Percentiles rank a stretch among this genome's conserved stretches.
phyloP scores from a whole-genome alignment of 2,329 filamentous ascomycete genomes.

The Alternaria consortialis region DNA sequence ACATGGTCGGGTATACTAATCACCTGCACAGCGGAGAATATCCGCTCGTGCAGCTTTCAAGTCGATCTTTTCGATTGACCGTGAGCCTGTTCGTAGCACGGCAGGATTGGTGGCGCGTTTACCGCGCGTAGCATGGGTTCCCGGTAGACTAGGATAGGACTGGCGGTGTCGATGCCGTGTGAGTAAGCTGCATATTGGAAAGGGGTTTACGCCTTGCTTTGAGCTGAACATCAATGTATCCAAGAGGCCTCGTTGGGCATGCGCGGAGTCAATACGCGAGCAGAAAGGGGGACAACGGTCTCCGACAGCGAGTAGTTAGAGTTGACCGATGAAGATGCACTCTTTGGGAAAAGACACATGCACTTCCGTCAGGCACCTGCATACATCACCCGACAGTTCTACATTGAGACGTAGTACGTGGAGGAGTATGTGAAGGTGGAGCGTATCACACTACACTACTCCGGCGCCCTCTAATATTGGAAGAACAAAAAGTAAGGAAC shows the following conservation, averaged over 20 bases:
- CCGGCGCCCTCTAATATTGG: not conserved
- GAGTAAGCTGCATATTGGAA: not conserved
- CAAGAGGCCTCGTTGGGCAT: not conserved
- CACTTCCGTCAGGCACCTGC: not conserved
- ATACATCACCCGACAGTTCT: not conserved
- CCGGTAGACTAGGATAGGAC: not conserved
- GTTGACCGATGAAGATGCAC: not conserved
- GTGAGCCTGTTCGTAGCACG: not conserved
- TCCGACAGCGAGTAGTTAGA: not conserved
- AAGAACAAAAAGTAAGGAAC: not conserved
- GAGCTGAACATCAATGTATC: not conserved
- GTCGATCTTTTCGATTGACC: not conserved
- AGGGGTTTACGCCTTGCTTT: not conserved
- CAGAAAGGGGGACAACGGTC: not conserved
- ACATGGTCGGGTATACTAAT: not conserved
- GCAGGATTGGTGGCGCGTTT: not conserved
- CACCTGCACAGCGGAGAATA: not conserved
- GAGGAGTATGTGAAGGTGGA: not conserved
- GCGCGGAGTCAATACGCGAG: not conserved
- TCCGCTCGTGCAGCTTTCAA: not conserved
- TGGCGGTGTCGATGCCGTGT: not conserved
- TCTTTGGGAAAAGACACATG: not conserved
- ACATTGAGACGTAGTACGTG: not conserved
- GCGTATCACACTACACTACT: not conserved
- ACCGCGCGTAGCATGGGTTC: constrained; percentile 1